Conservation (phyloP, 768 basidiomycete species). For the Tephrocybe sp. region DNA sequence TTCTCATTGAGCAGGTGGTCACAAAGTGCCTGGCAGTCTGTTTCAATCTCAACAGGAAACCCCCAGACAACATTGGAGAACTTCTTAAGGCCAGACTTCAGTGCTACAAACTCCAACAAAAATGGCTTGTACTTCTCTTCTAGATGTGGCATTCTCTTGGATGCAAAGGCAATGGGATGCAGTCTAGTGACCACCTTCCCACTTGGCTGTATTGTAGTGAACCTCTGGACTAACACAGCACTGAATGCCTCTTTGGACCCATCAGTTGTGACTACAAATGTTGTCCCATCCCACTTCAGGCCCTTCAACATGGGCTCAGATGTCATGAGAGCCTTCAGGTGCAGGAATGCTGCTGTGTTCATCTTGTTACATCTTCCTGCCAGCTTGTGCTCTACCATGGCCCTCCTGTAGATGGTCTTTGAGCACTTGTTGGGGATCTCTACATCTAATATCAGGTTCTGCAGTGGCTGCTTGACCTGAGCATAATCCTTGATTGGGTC, state of each 20-base stretch:
- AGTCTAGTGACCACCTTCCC: slow-evolving; percentile 2
- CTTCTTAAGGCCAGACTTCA: background rate
- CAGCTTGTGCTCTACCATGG: no score
- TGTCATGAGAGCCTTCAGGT: no score
- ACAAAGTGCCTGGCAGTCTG: no score
- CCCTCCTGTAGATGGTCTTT: no score
- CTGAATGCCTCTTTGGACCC: slow-evolving; percentile 31
- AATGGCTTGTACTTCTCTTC: slow-evolving; percentile 30
- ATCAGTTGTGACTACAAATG: slow-evolving; percentile 34
- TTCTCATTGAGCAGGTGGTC: slow-evolving; percentile 27
- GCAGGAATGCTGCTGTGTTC: slow-evolving; percentile 22
- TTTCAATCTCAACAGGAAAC: no score
- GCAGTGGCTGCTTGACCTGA: no score
- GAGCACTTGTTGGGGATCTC: no score
- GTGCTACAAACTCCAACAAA: background rate
- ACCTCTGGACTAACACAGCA: slow-evolving; percentile 19
- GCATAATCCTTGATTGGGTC: no score
- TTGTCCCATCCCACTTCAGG: slow-evolving; percentile 30
- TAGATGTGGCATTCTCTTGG: slow-evolving; percentile 24
- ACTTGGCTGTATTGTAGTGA: background rate
- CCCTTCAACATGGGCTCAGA: no score
- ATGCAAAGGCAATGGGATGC: slow-evolving; percentile 30
- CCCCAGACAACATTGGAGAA: no score
- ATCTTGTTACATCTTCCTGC: no score
- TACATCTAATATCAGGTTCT: no score